These are phyloP conservation scores for Spathaspora sp. DNA, from an alignment of 805 yeast species.

Conservation along the genomic window DNA sequence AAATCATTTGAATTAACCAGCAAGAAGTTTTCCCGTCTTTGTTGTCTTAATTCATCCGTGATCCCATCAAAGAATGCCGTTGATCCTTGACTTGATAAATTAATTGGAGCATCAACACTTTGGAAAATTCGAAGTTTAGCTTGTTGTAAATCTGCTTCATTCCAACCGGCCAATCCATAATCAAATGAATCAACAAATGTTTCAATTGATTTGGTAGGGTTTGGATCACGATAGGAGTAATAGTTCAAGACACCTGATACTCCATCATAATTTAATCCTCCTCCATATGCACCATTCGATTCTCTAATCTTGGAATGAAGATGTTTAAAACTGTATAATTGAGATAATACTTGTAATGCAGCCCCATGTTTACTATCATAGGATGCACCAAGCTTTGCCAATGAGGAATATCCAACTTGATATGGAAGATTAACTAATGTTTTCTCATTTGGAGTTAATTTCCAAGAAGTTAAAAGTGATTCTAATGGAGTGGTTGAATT, in stretches of 20 bases:
- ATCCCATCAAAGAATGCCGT: conserved; percentile 63
- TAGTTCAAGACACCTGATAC: conserved; percentile 75
- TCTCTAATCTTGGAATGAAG: conserved; percentile 89
- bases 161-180: conserved; percentile 48
- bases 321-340: conserved; percentile 74
- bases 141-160: conserved; percentile 68
- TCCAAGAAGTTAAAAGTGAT: conserved; percentile 14
- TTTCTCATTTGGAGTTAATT: conserved; percentile 15
- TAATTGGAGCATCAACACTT: conserved; percentile 83
- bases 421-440: conserved; percentile 71
- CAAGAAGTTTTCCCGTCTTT: conserved; percentile 69
- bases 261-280: conserved; percentile 83
- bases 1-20: conserved; percentile 65
- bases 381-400: conserved; percentile 61
- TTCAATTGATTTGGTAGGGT: conserved; percentile 64
- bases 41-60: conserved; percentile 75
- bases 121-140: conserved; percentile 92
- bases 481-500: conserved; percentile 12
- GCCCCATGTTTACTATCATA: conserved; percentile 78
- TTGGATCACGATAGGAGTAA: conserved; percentile 94
- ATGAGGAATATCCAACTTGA: conserved; percentile 82
- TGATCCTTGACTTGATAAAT: conserved; percentile 76
- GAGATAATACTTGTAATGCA: conserved; percentile 75
- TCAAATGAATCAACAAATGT: conserved; percentile 54
- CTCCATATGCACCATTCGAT: conserved; percentile 97